Percentiles rank a stretch among this genome's conserved stretches.
phyloP scores from a whole-genome alignment of 805 yeast genomes.

The Vanderwaltozyma verrucispora region DNA sequence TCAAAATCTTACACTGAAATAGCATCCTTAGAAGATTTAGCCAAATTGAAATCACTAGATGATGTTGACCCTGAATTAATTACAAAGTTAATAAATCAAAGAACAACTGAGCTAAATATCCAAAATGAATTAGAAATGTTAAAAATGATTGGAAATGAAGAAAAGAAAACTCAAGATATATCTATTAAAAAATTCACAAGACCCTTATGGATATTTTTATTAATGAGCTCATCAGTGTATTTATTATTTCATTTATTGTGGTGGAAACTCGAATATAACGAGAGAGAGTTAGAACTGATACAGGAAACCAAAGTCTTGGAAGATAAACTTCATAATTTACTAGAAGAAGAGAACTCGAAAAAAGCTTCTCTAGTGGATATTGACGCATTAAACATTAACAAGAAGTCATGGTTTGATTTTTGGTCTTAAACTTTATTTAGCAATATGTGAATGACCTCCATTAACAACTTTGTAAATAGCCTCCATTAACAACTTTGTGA shows the following conservation, averaged over 20 bases:
- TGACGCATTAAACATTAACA: too few species aligned
- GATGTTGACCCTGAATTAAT: constrained; percentile 27
- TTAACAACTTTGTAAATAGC: too few species aligned
- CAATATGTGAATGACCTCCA: too few species aligned
- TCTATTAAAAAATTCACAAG: constrained; percentile 19
- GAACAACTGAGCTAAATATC: constrained; percentile 21
- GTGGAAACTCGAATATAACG: constrained; percentile 24
- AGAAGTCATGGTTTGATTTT: constrained; percentile 1
- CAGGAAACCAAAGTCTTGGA: constrained; percentile 14
- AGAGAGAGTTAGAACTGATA: constrained; percentile 16
- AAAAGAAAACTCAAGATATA: constrained; percentile 5
- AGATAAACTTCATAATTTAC: constrained; percentile 6
- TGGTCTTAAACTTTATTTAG: too few species aligned
- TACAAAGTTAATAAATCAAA: constrained; percentile 21
- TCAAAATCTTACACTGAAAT: constrained; percentile 6
- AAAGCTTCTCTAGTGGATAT: neutral
- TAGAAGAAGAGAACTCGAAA: neutral
- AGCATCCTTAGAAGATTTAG: constrained; percentile 24
- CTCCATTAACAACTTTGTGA: too few species aligned
- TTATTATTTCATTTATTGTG: constrained; percentile 19
- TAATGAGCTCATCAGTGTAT: constrained; percentile 26
- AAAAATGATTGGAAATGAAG: constrained; percentile 15
- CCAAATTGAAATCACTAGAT: constrained; percentile 22
- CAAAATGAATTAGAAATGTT: constrained; percentile 22
- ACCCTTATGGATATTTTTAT: constrained; percentile 24